phyloP scores from a whole-genome alignment of 805 yeast genomes.

The Maudiozyma barnettii region DNA sequence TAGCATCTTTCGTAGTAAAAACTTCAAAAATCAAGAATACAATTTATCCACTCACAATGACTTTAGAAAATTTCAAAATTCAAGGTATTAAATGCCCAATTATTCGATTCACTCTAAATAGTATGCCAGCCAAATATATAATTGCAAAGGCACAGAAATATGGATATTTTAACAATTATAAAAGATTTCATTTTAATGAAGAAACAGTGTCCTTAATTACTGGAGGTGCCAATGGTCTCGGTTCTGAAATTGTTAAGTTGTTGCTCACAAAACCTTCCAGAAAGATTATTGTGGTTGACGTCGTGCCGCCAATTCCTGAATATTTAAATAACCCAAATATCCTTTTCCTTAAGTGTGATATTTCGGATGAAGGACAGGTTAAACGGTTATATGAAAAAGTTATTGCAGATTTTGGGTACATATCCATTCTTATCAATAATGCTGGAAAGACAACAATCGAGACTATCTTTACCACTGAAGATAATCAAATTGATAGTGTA shows the following conservation, averaged over 20 bases:
- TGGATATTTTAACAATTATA: neutral
- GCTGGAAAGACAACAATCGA: constrained; percentile 69
- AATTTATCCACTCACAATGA: neutral
- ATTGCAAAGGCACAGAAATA: neutral
- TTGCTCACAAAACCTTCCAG: constrained; percentile 37
- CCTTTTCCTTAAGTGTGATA: constrained; percentile 59
- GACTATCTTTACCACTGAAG: constrained; percentile 42
- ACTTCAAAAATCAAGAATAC: too few relatives aligned
- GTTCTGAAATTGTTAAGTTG: constrained; percentile 45
- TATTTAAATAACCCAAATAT: constrained; percentile 32
- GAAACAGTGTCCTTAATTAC: constrained; percentile 51
- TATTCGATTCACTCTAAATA: constrained; percentile 1
- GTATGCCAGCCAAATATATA: neutral
- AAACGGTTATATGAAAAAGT: constrained; percentile 34
- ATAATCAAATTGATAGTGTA: constrained; percentile 51
- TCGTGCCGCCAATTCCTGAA: constrained; percentile 27
- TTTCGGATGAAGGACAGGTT: constrained; percentile 44
- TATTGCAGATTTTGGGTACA: constrained; percentile 40
- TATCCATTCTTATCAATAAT: constrained; percentile 69
- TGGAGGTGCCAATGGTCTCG: constrained; percentile 80
- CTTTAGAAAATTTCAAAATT: neutral
- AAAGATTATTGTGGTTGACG: constrained; percentile 59
- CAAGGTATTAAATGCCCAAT: neutral
- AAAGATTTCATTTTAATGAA: neutral
- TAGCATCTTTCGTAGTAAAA: too few relatives aligned